Conservation (phyloP, 1,284 basidiomycete genomes). For the Limonomyces culmigenus region DNA sequence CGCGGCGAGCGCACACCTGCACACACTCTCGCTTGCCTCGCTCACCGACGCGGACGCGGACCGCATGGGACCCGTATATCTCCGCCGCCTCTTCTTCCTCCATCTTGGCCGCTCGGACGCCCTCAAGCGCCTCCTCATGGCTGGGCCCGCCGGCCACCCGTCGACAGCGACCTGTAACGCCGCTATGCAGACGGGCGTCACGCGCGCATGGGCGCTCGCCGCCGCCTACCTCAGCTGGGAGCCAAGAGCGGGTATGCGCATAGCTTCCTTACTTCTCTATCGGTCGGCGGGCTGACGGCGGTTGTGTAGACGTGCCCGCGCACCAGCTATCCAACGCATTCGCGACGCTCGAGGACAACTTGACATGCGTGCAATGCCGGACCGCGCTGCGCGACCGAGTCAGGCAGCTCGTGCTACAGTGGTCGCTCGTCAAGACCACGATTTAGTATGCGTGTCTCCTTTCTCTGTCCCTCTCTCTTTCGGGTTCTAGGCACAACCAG, state of each 20-base stretch:
- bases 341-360: too few relatives aligned
- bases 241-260: constrained; percentile 35
- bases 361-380: too few relatives aligned
- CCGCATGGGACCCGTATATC: constrained; percentile 37
- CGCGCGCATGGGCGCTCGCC: constrained; percentile 48
- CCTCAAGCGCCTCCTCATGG: constrained; percentile 34
- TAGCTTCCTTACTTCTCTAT: too few relatives aligned
- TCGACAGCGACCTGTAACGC: constrained; percentile 40
- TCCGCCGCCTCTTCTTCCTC: constrained; percentile 43
- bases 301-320: too few relatives aligned
- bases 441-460: too few relatives aligned
- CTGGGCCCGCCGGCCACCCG: constrained; percentile 44
- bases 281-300: too few relatives aligned
- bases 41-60: constrained; percentile 43
- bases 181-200: constrained; percentile 41
- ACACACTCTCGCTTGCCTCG: constrained; percentile 35
- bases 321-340: too few relatives aligned
- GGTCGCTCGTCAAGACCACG: too few relatives aligned
- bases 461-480: too few relatives aligned
- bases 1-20: constrained; percentile 37
- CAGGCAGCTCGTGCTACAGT: too few relatives aligned
- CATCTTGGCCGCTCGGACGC: constrained; percentile 31
- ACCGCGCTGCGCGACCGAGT: too few relatives aligned
- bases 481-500: too few relatives aligned
- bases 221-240: constrained; percentile 56